Evolutionary conservation across 108 stramenopile species (phyloP).

Genomic region (Cyclotella baltica): DNA sequence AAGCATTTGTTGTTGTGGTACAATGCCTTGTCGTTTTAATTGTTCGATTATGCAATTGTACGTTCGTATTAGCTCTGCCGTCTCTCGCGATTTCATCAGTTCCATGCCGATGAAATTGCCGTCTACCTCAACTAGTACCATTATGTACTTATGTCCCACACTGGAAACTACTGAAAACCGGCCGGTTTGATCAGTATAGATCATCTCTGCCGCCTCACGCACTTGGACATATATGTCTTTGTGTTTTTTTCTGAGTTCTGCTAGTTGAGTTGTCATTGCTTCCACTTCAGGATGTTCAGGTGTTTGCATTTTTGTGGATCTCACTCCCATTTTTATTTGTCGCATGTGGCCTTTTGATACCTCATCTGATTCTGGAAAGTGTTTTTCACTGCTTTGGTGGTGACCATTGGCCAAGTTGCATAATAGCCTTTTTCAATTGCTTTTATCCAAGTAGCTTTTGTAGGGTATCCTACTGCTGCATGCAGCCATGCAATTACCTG

Average conservation of each 20-base stretch:
- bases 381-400: slow-evolving; percentile 5
- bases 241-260: neutral
- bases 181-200: slow-evolving; percentile 29
- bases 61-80: too few species aligned
- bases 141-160: too few species aligned
- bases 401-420: slow-evolving; percentile 30
- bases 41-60: too few species aligned
- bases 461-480: too few species aligned
- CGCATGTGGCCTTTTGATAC: slow-evolving; percentile 19
- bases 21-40: too few species aligned
- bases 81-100: too few species aligned
- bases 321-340: neutral
- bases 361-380: slow-evolving; percentile 21
- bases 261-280: neutral
- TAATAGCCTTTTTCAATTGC: slow-evolving; percentile 11
- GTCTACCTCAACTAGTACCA: too few species aligned
- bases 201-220: neutral
- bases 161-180: too few species aligned
- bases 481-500: slow-evolving; percentile 18
- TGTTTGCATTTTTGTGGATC: slow-evolving; percentile 20
- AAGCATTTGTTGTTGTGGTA: too few species aligned
- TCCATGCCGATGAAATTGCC: too few species aligned
- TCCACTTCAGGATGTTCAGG: neutral
- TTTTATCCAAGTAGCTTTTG: slow-evolving; percentile 6
- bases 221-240: neutral